Percentiles rank a stretch among this genome's conserved stretches.
Evolutionary conservation across 73 alveolate genomes (phyloP).

Genomic region (Vitrella brassicaformis): DNA sequence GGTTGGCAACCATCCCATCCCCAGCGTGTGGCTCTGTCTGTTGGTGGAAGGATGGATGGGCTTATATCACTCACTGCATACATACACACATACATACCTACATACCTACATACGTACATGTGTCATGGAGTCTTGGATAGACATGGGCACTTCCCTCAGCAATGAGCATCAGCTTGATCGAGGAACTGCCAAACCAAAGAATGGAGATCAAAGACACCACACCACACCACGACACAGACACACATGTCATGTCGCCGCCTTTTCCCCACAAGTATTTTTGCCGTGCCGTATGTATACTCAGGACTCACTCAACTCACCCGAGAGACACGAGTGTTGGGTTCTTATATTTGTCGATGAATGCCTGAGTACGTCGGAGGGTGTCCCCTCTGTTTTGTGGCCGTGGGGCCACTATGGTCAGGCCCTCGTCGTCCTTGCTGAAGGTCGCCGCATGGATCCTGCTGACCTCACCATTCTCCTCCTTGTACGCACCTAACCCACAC

Average conservation of each 20-base stretch:
- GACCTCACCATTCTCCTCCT: background rate
- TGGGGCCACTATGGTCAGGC: background rate
- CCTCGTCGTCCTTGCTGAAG: background rate
- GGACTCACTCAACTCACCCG: background rate
- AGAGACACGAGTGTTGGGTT: background rate
- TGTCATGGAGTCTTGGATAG: background rate
- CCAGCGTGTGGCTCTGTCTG: no score
- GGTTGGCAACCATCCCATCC: no score
- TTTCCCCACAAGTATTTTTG: background rate
- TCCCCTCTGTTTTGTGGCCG: background rate
- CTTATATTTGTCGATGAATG: background rate
- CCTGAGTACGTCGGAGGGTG: no score
- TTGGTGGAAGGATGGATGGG: no score
- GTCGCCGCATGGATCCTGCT: background rate
- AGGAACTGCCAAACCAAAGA: no score
- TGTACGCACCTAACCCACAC: no score
- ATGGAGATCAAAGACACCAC: no score
- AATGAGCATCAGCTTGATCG: background rate
- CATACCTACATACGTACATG: background rate
- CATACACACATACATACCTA: background rate
- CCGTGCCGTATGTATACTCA: no score
- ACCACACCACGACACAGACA: no score
- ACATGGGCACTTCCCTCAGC: background rate
- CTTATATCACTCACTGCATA: background rate
- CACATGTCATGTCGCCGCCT: background rate